A percentile compares a stretch with the other conserved stretches of the same genome.
Conservation (phyloP, 495 filamentous ascomycete genomes). For the Penicillium pancosmium region DNA sequence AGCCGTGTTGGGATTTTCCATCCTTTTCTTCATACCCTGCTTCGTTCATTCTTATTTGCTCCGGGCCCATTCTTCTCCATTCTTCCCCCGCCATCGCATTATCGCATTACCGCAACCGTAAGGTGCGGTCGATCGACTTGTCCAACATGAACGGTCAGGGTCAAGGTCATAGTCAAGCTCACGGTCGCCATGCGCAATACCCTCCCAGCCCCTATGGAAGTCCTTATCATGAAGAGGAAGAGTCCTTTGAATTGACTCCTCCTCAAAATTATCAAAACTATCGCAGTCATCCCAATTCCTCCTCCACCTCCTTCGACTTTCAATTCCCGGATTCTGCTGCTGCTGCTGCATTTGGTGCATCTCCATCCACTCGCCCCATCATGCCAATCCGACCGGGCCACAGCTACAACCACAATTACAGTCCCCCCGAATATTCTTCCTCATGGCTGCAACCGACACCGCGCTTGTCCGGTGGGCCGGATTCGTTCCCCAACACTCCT, state of each 20-base stretch:
- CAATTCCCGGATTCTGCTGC: slow-evolving; percentile 16
- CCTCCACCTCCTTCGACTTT: slow-evolving; percentile 22
- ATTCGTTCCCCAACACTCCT: slow-evolving; percentile 22
- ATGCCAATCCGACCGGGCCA: slow-evolving; percentile 31
- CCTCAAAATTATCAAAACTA: slow-evolving; percentile 8
- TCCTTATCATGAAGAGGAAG: slow-evolving; percentile 25
- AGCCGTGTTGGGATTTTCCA: neutral
- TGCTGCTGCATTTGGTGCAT: slow-evolving; percentile 7
- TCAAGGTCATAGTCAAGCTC: neutral
- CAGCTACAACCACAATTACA: slow-evolving; percentile 11
- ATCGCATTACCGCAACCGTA: slow-evolving; percentile 2
- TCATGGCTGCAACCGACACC: slow-evolving; percentile 26
- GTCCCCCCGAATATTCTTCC: slow-evolving; percentile 24
- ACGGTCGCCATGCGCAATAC: neutral
- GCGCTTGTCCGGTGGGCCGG: slow-evolving; percentile 22
- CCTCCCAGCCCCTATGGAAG: slow-evolving; percentile 13
- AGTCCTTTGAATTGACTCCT: slow-evolving; percentile 32
- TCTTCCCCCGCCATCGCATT: neutral
- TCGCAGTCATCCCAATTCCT: slow-evolving; percentile 15
- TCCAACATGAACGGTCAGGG: slow-evolving; percentile 24
- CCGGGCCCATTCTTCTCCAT: neutral
- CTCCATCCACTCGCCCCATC: slow-evolving; percentile 18
- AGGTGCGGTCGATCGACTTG: neutral
- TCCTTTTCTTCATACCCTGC: neutral
- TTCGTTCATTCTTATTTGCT: neutral